Percentiles rank a stretch among this genome's conserved stretches.
Evolutionary conservation across 805 yeast genomes (phyloP).

Genomic region (Dipodascopsis tothii): DNA sequence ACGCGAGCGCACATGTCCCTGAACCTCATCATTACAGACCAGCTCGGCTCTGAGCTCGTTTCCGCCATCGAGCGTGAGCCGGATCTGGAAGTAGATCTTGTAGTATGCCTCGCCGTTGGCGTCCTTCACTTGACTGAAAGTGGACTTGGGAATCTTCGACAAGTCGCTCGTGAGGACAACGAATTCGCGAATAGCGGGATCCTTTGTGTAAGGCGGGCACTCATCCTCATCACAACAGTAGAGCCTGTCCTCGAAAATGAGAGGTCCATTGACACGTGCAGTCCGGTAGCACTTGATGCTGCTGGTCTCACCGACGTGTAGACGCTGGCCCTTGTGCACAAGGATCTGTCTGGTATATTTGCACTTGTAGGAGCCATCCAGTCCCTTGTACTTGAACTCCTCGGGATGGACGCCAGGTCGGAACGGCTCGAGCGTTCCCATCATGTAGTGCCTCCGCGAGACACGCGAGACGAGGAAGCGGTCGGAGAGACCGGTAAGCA

Average conservation of each 20-base stretch:
- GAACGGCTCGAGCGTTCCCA: conserved; percentile 10
- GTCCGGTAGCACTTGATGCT: conserved; percentile 6
- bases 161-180: conserved; percentile 12
- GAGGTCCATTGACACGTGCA: conserved; percentile 1
- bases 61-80: conserved; percentile 16
- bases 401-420: conserved; percentile 11
- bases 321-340: conserved; percentile 10
- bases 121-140: conserved; percentile 1
- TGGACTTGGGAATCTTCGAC: conserved; percentile 1
- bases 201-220: conserved; percentile 8
- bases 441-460: conserved; percentile 16
- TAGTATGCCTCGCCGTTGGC: conserved; percentile 1
- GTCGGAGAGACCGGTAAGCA: conserved; percentile 13
- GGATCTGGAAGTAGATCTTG: conserved; percentile 10
- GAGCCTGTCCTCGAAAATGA: conserved; percentile 8
- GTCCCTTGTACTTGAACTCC: conserved; percentile 1
- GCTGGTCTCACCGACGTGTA: conserved; percentile 8
- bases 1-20: conserved; percentile 11
- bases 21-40: conserved; percentile 5
- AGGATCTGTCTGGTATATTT: conserved; percentile 7
- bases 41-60: conserved; percentile 16
- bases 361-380: conserved; percentile 13
- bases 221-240: conserved; percentile 13
- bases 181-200: conserved; percentile 2
- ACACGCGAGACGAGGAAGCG: conserved; percentile 12